Evolutionary conservation across 495 filamentous ascomycete genomes (phyloP).

Genomic region (Aspergillus leporis): DNA sequence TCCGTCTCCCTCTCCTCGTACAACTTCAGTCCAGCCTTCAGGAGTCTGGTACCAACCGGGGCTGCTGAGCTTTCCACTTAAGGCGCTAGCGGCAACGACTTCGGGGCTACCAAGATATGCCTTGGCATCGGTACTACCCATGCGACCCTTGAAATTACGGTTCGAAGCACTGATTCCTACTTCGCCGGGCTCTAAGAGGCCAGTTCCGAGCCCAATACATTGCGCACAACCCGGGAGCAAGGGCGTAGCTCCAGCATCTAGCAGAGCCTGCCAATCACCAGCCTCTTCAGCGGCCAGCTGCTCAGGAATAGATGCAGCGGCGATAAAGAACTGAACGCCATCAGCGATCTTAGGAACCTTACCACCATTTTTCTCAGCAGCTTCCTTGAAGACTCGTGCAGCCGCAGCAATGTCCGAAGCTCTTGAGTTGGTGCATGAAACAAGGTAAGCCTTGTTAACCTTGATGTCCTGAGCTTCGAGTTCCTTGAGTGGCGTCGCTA

Average conservation of each 20-base stretch:
- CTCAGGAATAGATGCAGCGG: conserved; percentile 81
- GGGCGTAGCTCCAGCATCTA: conserved; percentile 75
- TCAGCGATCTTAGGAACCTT: conserved; percentile 72
- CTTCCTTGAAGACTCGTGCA: conserved; percentile 83
- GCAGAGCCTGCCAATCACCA: conserved; percentile 84
- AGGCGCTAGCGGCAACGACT: conserved; percentile 85
- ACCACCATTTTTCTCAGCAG: conserved; percentile 55
- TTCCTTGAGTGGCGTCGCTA: conserved; percentile 72
- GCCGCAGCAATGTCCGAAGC: conserved; percentile 81
- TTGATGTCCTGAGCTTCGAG: conserved; percentile 71
- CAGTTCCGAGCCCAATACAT: conserved; percentile 85
- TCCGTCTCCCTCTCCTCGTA: conserved; percentile 71
- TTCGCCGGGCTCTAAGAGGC: conserved; percentile 80
- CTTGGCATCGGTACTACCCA: conserved; percentile 80
- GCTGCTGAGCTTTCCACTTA: conserved; percentile 74
- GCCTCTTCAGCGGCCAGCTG: conserved; percentile 75
- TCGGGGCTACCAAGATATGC: conserved; percentile 91
- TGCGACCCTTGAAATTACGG: conserved; percentile 91
- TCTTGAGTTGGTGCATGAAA: conserved; percentile 89
- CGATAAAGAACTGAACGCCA: conserved; percentile 86
- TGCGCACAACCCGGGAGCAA: conserved; percentile 82
- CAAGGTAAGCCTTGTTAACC: conserved; percentile 83
- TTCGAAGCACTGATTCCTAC: conserved; percentile 88
- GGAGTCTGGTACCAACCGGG: conserved; percentile 80
- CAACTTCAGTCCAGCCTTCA: conserved; percentile 63